Conservation (phyloP, 768 basidiomycete genomes). For the Russula lepida region DNA sequence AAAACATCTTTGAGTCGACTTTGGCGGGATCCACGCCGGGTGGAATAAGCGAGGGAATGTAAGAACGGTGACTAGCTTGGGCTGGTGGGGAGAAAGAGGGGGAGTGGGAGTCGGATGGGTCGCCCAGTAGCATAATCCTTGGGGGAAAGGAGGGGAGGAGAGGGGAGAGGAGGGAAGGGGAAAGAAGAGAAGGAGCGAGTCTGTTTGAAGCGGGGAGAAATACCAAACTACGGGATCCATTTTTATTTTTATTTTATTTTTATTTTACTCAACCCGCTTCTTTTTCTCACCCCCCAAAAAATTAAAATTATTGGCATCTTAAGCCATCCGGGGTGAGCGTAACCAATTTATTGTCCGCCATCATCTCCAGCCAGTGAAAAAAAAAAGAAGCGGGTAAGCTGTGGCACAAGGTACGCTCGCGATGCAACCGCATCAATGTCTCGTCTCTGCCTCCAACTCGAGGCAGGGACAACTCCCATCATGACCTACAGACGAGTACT, state of each 20-base stretch:
- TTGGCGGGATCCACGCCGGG: slow-evolving; percentile 54
- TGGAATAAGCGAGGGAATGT: slow-evolving; percentile 41
- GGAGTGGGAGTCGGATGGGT: slow-evolving; percentile 7
- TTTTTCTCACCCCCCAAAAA: background rate
- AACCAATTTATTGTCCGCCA: background rate
- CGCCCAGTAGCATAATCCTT: slow-evolving; percentile 9
- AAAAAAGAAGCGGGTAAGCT: no score
- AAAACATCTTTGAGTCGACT: slow-evolving; percentile 77
- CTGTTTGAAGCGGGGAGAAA: background rate
- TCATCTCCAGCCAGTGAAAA: no score
- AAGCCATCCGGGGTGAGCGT: background rate
- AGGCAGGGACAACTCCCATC: background rate
- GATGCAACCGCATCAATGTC: background rate
- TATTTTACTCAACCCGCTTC: background rate
- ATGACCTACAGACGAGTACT: background rate
- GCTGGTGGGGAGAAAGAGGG: slow-evolving; percentile 8
- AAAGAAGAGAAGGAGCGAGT: background rate
- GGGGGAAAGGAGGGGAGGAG: background rate
- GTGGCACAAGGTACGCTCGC: background rate
- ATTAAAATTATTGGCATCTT: background rate
- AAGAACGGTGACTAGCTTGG: slow-evolving; percentile 23
- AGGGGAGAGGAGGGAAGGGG: background rate
- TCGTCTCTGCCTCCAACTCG: background rate
- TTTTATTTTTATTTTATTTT: background rate
- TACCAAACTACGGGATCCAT: background rate